Base-by-base conservation (phyloP, 805 yeast species). In the Ogataea neopini region DNA sequence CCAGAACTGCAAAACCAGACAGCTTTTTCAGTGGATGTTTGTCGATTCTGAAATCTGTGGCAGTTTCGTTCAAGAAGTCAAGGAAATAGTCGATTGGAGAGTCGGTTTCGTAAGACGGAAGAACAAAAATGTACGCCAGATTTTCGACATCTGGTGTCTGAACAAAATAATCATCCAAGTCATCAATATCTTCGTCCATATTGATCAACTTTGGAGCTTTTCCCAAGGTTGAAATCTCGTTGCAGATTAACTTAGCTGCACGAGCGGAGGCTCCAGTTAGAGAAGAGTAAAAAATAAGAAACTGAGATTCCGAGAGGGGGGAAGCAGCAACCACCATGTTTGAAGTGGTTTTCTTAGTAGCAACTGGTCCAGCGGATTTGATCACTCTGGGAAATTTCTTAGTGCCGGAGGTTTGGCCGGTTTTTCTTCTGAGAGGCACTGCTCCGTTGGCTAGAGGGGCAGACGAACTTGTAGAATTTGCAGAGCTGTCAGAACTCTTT, bases 31-130 rank as follows among this genome's bases (percentile, higher is more conserved):
- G 70, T 3, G 97, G 96, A 54, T 80, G 83, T 51, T 87, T 87
- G 61, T 89, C 96, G 28, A 90, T 79, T 55, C 97, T 75, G 70
- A 88, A 88, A 64, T 90, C 97, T 51, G 84, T 84, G 51, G 80
- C 80, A 1, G 95, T 88, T 46, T 90, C 97, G 52, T 80, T 75
- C 54, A 90, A 71, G 37, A 87, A 82, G 58, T 88, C 95, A 47
- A 90, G 70, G 64, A 89, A 88, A 61, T 81, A 91, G 65, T 90
- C 97, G 26, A 91, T 75, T 11, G 97, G 97, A 1, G 95, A 87
- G 64, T 90, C 97, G 0, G 91, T 86, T 54, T 89, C 97, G 62
- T 90, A 90, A 0, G 96, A 88, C 1, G 97, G 97, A 26, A 90
- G 71, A 13, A 90, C 88, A 49, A 90, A 54, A 30, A 91, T 62